phyloP scores from a whole-genome alignment of 192 early-diverging fungal species.

The Allomyces macrogynus region DNA sequence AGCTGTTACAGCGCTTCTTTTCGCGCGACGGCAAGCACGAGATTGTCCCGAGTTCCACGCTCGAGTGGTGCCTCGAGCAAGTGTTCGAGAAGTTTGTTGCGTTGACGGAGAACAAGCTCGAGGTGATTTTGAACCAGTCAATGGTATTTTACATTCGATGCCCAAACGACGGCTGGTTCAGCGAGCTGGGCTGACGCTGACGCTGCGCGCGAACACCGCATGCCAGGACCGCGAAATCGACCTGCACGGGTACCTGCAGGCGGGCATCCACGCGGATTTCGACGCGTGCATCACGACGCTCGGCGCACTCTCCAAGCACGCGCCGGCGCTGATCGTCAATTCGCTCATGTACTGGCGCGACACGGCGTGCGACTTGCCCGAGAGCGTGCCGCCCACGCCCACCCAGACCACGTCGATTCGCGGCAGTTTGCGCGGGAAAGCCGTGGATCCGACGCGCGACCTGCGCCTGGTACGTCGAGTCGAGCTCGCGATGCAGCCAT shows the following conservation, averaged over 20 bases:
- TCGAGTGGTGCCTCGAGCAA: background rate
- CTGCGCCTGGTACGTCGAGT: background rate
- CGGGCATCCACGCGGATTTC: background rate
- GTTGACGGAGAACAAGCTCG: background rate
- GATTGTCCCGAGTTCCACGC: background rate
- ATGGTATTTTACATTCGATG: too few relatives aligned
- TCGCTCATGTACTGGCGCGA: background rate
- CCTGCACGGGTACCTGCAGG: background rate
- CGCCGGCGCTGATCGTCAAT: background rate
- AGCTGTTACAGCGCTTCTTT: background rate
- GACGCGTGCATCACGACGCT: background rate
- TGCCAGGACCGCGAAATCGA: background rate
- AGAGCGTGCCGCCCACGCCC: background rate
- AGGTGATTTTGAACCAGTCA: background rate
- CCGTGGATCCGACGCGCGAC: background rate
- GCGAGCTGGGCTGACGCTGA: too few relatives aligned
- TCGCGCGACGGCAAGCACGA: background rate
- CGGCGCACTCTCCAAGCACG: background rate
- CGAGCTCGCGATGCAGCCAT: too few relatives aligned
- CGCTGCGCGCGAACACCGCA: too few relatives aligned
- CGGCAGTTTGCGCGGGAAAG: background rate
- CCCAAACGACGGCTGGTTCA: too few relatives aligned
- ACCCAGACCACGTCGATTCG: background rate
- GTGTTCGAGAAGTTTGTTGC: background rate
- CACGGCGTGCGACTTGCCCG: background rate